These are phyloP conservation scores for Phytophthora pluvialis DNA, from an alignment of 352 stramenopile species.

Conservation along the genomic window DNA sequence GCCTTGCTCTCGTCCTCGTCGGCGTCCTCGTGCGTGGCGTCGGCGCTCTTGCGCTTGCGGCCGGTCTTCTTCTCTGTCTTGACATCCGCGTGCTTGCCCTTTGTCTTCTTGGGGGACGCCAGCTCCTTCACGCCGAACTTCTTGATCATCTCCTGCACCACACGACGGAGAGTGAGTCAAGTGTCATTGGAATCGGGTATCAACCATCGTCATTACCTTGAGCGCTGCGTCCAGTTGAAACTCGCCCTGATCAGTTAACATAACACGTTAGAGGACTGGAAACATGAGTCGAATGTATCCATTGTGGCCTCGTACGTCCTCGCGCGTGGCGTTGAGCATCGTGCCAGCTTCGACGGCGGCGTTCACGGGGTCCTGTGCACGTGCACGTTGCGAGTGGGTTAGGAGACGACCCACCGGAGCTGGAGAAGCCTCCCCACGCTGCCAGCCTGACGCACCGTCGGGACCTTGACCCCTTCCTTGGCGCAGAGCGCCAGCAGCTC, in stretches of 20 bases:
- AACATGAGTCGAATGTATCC: not conserved
- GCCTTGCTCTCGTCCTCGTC: constrained; percentile 55
- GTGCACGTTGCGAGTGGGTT: not conserved
- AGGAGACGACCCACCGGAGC: not conserved
- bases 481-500: constrained; percentile 84
- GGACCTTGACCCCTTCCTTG: constrained; percentile 78
- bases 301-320: constrained; percentile 50
- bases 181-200: not conserved
- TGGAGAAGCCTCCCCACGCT: not conserved
- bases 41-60: constrained; percentile 39
- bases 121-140: constrained; percentile 74
- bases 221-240: constrained; percentile 78
- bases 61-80: constrained; percentile 50
- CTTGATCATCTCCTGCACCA: constrained; percentile 69
- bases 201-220: constrained; percentile 37
- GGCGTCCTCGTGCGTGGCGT: constrained; percentile 44
- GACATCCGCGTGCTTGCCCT: constrained; percentile 2
- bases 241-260: constrained; percentile 49
- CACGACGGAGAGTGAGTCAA: not conserved
- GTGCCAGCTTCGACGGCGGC: constrained; percentile 83
- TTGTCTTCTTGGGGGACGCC: constrained; percentile 44
- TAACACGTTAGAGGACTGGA: constrained; percentile 5
- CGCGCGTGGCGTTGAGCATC: constrained; percentile 86
- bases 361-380: constrained; percentile 68
- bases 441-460: constrained; percentile 50